Evolutionary conservation across 495 filamentous ascomycete genomes (phyloP).

Genomic region (Endocarpon pusillum): DNA sequence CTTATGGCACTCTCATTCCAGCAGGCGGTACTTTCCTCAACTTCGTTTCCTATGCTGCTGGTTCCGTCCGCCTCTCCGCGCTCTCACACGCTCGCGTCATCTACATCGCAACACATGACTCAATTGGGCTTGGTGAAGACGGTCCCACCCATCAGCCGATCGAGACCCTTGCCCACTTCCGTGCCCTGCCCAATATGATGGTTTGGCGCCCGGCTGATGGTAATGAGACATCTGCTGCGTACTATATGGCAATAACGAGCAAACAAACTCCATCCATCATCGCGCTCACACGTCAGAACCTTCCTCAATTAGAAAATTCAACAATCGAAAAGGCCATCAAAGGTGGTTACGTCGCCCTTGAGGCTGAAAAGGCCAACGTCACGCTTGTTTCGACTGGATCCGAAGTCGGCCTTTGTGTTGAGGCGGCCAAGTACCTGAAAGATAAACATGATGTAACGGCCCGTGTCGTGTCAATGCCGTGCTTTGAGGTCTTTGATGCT

Average conservation of each 20-base stretch:
- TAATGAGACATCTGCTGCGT: constrained; percentile 95
- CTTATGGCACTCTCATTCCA: constrained; percentile 89
- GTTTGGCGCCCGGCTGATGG: constrained; percentile 98
- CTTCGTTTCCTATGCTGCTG: constrained; percentile 97
- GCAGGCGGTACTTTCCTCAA: constrained; percentile 96
- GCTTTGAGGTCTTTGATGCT: constrained; percentile 91
- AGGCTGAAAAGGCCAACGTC: constrained; percentile 67
- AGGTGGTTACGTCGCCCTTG: constrained; percentile 84
- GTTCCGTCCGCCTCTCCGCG: constrained; percentile 83
- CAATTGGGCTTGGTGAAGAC: constrained; percentile 97
- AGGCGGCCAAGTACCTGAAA: constrained; percentile 77
- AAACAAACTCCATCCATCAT: constrained; percentile 85
- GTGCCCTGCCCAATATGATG: constrained; percentile 98
- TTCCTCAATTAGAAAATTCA: constrained; percentile 90
- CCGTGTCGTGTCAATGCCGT: constrained; percentile 89
- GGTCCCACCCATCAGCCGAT: constrained; percentile 98
- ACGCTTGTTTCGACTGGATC: constrained; percentile 91
- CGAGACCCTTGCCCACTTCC: constrained; percentile 98
- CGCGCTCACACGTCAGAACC: constrained; percentile 93
- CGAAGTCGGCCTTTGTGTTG: constrained; percentile 85
- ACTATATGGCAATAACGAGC: constrained; percentile 86
- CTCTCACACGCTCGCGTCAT: constrained; percentile 83
- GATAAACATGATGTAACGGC: constrained; percentile 77
- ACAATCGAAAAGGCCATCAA: constrained; percentile 74
- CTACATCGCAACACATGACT: constrained; percentile 98